A percentile compares a stretch with the other conserved stretches of the same genome.
phyloP scores from a whole-genome alignment of 805 yeast genomes.

The Priceomyces haplophilus region DNA sequence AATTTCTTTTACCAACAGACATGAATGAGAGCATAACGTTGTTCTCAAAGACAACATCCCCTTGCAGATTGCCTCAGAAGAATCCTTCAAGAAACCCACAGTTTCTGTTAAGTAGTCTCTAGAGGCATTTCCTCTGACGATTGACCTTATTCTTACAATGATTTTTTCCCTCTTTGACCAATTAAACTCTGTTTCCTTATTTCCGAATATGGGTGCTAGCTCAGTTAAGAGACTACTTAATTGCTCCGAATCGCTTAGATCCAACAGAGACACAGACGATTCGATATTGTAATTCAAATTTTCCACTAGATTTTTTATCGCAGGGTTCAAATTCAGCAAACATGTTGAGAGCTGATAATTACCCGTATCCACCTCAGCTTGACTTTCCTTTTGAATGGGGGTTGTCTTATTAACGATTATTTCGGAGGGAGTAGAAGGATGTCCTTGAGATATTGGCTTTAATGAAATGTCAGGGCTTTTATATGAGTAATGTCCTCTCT shows the following conservation, averaged over 20 bases:
- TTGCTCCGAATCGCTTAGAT: conserved; percentile 22
- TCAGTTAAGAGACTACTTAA: conserved; percentile 17
- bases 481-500: not conserved
- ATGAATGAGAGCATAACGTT: conserved; percentile 70
- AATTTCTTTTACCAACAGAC: conserved; percentile 72
- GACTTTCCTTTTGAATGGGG: not conserved
- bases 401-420: not conserved
- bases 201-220: conserved; percentile 45
- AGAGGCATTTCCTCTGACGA: conserved; percentile 57
- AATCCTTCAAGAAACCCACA: conserved; percentile 23
- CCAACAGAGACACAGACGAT: conserved; percentile 26
- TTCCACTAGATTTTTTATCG: not conserved
- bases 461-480: not conserved
- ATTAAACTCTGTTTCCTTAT: conserved; percentile 82
- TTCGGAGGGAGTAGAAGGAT: not conserved
- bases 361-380: not conserved
- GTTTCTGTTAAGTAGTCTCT: conserved; percentile 38
- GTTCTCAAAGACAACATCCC: conserved; percentile 77
- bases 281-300: conserved; percentile 38
- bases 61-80: conserved; percentile 58
- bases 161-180: conserved; percentile 74
- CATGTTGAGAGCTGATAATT: not conserved
- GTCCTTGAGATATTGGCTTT: not conserved
- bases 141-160: conserved; percentile 54
- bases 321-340: not conserved